Evolutionary conservation across 164 flowering plant species (phyloP), one percentile per base, ranked within the genome.

Genomic region (Nymphaea colorata): DNA sequence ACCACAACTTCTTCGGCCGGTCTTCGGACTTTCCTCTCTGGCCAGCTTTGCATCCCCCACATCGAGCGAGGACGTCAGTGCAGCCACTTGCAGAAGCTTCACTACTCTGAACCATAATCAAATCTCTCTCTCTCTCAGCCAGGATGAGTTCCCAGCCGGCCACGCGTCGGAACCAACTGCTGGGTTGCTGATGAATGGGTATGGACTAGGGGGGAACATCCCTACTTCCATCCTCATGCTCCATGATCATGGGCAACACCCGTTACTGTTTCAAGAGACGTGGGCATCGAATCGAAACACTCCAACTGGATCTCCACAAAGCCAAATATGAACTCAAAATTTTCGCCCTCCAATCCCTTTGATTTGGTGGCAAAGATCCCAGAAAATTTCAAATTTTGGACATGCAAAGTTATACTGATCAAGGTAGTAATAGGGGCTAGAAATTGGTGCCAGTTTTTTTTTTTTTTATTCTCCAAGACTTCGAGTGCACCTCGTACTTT

Each of bases 291-390:
- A 65, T 42, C 62, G 47, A 51, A 73, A 61, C 60, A 73, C 72
- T 17, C 72, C 76, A 3, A 53, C 69, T 10, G 69, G 66, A 14
- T 73, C 76, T 12, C 69, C 76, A 3, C 76, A 69, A 51, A 62
- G 57, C 16, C 66, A 47, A 4, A 36, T 5, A 61, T 61, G 41
- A 45, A 25, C 36, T 25, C 36, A 0, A 25, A 25, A 25, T 25
- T 25, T 25, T 1, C 1, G 36, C 36, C 36, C 36, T 25, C 36
- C 1, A 0, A 25, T 25, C 36, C 36, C 36, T 25, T 25, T 25
- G 36, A 25, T 25, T 25, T 0, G 36, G 36, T 25, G 36, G 36
- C 36, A 1, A 25, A 25, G 1, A 25, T 25, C 36, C 36, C 36
- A 25, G 1, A 25, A 25, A 25, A 1, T 25, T 25, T 25, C 36